Evolutionary conservation across 2,329 filamentous ascomycete genomes (phyloP), one percentile per base, ranked within the genome.

Genomic region (Exophiala calicioides): DNA sequence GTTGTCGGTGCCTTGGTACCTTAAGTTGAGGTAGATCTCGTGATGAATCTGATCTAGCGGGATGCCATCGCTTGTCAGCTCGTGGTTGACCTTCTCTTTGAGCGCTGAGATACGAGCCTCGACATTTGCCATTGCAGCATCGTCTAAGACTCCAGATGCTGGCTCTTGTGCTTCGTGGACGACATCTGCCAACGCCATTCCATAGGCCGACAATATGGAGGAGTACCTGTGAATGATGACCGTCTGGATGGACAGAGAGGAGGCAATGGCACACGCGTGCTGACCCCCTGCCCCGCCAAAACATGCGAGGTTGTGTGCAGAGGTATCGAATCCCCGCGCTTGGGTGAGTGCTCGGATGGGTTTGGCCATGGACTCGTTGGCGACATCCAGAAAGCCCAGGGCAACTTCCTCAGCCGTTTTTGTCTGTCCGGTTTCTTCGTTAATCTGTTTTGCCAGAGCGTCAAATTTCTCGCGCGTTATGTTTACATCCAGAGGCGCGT

Each of bases 51-150:
- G 66, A 3, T 65, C 61, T 0, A 58, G 45, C 0, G 62, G 48
- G 24, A 78, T 74, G 0, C 74, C 73, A 53, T 77, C 72, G 0
- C 58, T 51, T 2, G 65, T 43, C 38, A 76, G 62, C 20, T 5
- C 73, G 69, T 2, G 54, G 49, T 61, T 58, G 0, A 72, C 67
- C 26, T 85, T 86, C 8, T 79, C 74, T 63, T 86, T 89, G 37
- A 96, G 76, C 34, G 85, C 83, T 9, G 81, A 78, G 74, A 95
- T 86, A 1, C 56, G 43, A 29, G 62, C 56, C 5, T 65, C 34
- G 9, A 40, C 63, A n/a, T 82, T 79, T 6, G 74, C 72, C 68
- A 78, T 82, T 2, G 76, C 69, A 8, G 56, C 56, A 4, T 27
- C 35, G 7, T 38, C 23, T n/a, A 38, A 20, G 4, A 29, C 23